A percentile compares a stretch with the other conserved stretches of the same genome.
These are phyloP conservation scores for Marasmius oreades DNA, from an alignment of 1,284 basidiomycete species.

Conservation along the genomic window DNA sequence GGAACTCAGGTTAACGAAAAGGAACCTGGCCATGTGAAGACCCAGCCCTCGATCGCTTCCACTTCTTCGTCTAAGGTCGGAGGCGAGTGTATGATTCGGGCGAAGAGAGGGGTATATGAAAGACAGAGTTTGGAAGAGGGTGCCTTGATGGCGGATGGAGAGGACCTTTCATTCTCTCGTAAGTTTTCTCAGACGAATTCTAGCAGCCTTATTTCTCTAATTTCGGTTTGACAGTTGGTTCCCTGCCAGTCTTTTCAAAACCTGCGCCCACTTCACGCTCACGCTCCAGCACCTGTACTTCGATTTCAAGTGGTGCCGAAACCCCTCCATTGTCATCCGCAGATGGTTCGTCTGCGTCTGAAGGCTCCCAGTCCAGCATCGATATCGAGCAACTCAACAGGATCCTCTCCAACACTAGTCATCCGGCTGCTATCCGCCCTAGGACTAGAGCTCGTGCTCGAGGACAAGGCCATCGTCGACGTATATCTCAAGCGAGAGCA, in stretches of 20 bases:
- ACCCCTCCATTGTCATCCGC: constrained; percentile 68
- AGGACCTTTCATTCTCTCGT: constrained; percentile 56
- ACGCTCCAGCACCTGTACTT: constrained; percentile 63
- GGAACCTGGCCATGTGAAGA: constrained; percentile 26
- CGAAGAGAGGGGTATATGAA: constrained; percentile 56
- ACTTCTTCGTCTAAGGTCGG: constrained; percentile 61
- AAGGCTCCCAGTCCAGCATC: constrained; percentile 72
- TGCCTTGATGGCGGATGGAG: constrained; percentile 57
- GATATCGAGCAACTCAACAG: constrained; percentile 60
- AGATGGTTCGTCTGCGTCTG: constrained; percentile 65
- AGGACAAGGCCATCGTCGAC: constrained; percentile 65
- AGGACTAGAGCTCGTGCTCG: constrained; percentile 45
- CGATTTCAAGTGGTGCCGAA: constrained; percentile 57
- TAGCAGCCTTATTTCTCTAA: background rate
- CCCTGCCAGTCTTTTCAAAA: constrained; percentile 53
- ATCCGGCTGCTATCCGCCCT: constrained; percentile 16
- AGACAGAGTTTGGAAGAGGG: constrained; percentile 67
- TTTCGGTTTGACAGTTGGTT: constrained; percentile 31
- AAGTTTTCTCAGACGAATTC: constrained; percentile 23
- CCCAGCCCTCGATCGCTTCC: constrained; percentile 59
- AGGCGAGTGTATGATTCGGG: constrained; percentile 61
- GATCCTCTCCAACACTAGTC: constrained; percentile 41
- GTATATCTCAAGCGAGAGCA: constrained; percentile 57
- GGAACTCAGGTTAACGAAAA: constrained; percentile 26
- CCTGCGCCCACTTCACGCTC: constrained; percentile 51